phyloP scores from a whole-genome alignment of 371 early-diverging fungal species.

The Capillidium rhysosporum region DNA sequence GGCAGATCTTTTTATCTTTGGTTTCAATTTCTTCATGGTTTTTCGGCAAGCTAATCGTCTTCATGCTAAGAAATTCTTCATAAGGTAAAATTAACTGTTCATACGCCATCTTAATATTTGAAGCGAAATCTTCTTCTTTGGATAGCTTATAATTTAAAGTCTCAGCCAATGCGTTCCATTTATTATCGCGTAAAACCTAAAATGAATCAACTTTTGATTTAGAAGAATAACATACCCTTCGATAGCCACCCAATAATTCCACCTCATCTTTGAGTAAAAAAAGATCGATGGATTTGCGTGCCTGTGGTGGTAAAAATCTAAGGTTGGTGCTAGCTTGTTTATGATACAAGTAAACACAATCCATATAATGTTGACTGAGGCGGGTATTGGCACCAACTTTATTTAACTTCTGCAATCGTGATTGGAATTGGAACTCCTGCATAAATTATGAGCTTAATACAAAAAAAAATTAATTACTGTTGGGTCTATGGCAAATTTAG shows the following conservation, averaged over 20 bases:
- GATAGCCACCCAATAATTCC: conserved; percentile 49
- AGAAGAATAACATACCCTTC: conserved; percentile 24
- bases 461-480: conserved; percentile 30
- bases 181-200: conserved; percentile 56
- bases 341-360: conserved; percentile 78
- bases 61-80: conserved; percentile 42
- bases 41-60: not conserved
- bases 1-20: conserved; percentile 19
- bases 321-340: conserved; percentile 50
- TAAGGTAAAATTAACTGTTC: conserved; percentile 62
- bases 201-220: not conserved
- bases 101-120: conserved; percentile 59
- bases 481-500: conserved; percentile 66
- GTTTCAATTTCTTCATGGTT: not conserved
- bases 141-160: conserved; percentile 43
- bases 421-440: conserved; percentile 73
- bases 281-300: conserved; percentile 70
- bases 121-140: conserved; percentile 64
- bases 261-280: conserved; percentile 69
- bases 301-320: conserved; percentile 47
- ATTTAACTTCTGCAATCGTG: conserved; percentile 76
- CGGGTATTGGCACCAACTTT: conserved; percentile 79
- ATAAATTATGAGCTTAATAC: not conserved
- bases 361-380: conserved; percentile 69
- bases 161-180: conserved; percentile 79